Percentiles rank a stretch among this genome's conserved stretches.
These are phyloP conservation scores for Didymella exigua DNA, from an alignment of 2,329 filamentous ascomycete species.

Conservation along the genomic window DNA sequence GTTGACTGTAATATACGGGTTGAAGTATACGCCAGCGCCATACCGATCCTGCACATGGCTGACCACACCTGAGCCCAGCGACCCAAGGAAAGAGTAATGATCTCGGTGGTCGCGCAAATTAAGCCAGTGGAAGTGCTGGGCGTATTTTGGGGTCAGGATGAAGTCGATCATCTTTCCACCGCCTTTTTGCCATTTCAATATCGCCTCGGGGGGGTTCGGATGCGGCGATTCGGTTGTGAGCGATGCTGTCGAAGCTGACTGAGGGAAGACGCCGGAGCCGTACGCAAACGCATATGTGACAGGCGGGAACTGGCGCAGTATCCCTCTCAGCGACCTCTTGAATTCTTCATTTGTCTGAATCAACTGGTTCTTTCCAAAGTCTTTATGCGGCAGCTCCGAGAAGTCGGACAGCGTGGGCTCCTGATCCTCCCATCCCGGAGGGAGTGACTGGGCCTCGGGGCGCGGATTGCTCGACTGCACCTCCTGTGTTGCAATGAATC, in stretches of 20 bases:
- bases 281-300: constrained; percentile 98
- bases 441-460: constrained; percentile 42
- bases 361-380: constrained; percentile 95
- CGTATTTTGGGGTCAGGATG: constrained; percentile 92
- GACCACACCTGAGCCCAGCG: constrained; percentile 82
- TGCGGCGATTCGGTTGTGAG: constrained; percentile 70
- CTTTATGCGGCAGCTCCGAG: constrained; percentile 74
- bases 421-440: constrained; percentile 74
- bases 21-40: constrained; percentile 96
- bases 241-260: constrained; percentile 60
- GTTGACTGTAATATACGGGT: constrained; percentile 92
- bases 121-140: constrained; percentile 94
- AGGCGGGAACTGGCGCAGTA: constrained; percentile 92
- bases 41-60: constrained; percentile 84
- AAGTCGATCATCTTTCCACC: constrained; percentile 98
- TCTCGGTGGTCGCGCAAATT: constrained; percentile 87
- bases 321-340: constrained; percentile 84
- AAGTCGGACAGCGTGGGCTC: constrained; percentile 75
- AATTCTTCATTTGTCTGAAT: constrained; percentile 93
- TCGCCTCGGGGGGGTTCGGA: constrained; percentile 78
- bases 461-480: constrained; percentile 26
- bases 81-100: constrained; percentile 88
- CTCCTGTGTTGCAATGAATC: constrained; percentile 35
- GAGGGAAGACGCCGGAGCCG: constrained; percentile 93
- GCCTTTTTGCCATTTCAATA: constrained; percentile 83